These are phyloP conservation scores for Candida tropicalis DNA, from an alignment of 1,139 yeast genomes.

Conservation along the genomic window DNA sequence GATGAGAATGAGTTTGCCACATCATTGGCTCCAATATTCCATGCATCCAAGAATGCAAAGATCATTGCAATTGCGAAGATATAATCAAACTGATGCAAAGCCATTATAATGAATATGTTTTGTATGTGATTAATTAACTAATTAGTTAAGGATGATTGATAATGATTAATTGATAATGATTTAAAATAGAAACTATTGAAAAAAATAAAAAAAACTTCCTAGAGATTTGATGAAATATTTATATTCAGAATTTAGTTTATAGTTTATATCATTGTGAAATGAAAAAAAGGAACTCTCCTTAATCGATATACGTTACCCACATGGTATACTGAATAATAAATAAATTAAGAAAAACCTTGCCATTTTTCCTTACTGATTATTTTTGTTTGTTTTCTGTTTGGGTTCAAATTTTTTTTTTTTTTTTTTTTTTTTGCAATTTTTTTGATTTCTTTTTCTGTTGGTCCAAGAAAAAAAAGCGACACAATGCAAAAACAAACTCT, in stretches of 20 bases:
- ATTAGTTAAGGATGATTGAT: no score
- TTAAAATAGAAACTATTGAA: not conserved
- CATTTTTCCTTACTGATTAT: no score
- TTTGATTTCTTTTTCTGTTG: not conserved
- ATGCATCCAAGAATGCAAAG: constrained; percentile 80
- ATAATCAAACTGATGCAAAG: constrained; percentile 62
- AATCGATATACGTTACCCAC: no score
- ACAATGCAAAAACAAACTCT: not conserved
- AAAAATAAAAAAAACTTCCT: no score
- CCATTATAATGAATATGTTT: constrained; percentile 23
- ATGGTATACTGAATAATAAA: no score
- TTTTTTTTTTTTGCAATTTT: not conserved
- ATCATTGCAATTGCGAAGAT: constrained; percentile 67
- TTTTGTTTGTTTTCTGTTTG: no score
- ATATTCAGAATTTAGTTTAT: no score
- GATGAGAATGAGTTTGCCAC: constrained; percentile 82
- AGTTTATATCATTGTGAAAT: no score
- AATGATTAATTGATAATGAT: not conserved
- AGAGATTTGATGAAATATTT: no score
- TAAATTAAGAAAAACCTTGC: no score
- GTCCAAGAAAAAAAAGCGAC: constrained; percentile 4
- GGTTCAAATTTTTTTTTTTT: not conserved
- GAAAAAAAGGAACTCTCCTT: no score
- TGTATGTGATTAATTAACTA: not conserved
- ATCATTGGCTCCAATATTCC: constrained; percentile 83